These are phyloP conservation scores for Ustilago sp. DNA, from an alignment of 1,284 basidiomycete genomes.

Conservation along the genomic window DNA sequence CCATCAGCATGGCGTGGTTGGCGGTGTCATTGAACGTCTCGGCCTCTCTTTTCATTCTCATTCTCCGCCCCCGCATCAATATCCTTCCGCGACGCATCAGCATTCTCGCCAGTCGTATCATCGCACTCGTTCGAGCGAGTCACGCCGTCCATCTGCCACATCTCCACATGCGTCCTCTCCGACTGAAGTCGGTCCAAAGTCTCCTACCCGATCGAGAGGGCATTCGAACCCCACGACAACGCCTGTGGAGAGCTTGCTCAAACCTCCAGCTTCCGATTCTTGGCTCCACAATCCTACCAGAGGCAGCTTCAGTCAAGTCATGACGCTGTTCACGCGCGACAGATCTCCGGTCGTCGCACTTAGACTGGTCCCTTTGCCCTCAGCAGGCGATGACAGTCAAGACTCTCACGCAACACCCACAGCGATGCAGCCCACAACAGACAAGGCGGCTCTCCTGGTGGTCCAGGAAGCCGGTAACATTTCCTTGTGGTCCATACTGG, in stretches of 20 bases:
- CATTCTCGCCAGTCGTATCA: slow-evolving; percentile 21
- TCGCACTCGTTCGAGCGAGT: slow-evolving; percentile 26
- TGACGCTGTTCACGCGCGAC: slow-evolving; percentile 33
- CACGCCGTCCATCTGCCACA: slow-evolving; percentile 13
- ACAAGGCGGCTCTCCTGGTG: slow-evolving; percentile 27
- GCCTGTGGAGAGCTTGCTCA: neutral
- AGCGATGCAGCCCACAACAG: neutral
- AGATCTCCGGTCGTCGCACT: slow-evolving; percentile 42
- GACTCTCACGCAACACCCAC: neutral
- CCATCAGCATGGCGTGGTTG: slow-evolving; percentile 48
- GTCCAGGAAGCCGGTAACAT: slow-evolving; percentile 47
- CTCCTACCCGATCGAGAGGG: neutral
- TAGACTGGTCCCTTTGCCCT: slow-evolving; percentile 21
- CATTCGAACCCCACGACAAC: neutral
- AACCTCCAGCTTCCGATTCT: slow-evolving; percentile 18
- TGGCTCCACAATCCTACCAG: slow-evolving; percentile 36
- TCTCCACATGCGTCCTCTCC: slow-evolving; percentile 1
- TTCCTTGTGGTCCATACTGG: slow-evolving; percentile 40
- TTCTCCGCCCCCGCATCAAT: slow-evolving; percentile 15
- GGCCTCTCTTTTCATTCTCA: slow-evolving; percentile 34
- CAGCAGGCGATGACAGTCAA: neutral
- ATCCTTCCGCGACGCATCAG: slow-evolving; percentile 7
- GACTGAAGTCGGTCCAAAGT: neutral
- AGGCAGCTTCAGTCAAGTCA: slow-evolving; percentile 27
- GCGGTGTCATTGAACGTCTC: slow-evolving; percentile 45